Conservation (phyloP, 2,329 filamentous ascomycete species). For the Drechslera avenae region DNA sequence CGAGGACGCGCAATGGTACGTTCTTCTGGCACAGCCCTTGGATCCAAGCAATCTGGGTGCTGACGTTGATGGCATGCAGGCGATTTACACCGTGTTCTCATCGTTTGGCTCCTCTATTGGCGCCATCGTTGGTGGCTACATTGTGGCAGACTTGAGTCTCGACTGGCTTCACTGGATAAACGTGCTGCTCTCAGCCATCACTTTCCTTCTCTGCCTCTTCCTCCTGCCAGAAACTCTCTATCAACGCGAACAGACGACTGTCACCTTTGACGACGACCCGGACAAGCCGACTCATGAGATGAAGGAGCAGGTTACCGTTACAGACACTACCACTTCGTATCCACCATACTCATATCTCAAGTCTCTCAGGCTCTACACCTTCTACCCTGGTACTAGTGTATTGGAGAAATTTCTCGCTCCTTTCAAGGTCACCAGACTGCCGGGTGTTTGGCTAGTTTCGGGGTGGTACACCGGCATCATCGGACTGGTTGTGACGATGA, state of each 20-base stretch:
- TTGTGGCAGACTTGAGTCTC: conserved; percentile 43
- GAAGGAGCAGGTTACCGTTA: conserved; percentile 22
- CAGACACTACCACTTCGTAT: conserved; percentile 20
- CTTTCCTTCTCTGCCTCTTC: conserved; percentile 43
- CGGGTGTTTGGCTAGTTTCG: conserved; percentile 51
- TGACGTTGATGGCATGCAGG: conserved; percentile 22
- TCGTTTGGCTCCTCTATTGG: conserved; percentile 47
- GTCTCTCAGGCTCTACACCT: conserved; percentile 46
- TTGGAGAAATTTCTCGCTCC: conserved; percentile 45
- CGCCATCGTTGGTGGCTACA: conserved; percentile 50
- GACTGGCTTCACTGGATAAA: conserved; percentile 51
- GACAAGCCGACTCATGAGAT: conserved; percentile 22
- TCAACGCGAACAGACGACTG: conserved; percentile 34
- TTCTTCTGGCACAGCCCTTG: not conserved
- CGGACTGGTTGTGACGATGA: conserved; percentile 48
- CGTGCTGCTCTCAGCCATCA: conserved; percentile 42
- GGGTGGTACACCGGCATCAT: conserved; percentile 52
- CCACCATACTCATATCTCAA: conserved; percentile 41
- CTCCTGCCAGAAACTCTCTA: conserved; percentile 51
- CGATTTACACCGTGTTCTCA: conserved; percentile 51
- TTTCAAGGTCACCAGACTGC: conserved; percentile 46
- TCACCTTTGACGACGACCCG: conserved; percentile 17
- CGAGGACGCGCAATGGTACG: conserved; percentile 49
- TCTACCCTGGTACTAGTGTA: conserved; percentile 43
- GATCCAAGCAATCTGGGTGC: not conserved